Evolutionary conservation across 1,284 basidiomycete species (phyloP), one percentile per base, ranked within the genome.

Genomic region (Flammula alnicola): DNA sequence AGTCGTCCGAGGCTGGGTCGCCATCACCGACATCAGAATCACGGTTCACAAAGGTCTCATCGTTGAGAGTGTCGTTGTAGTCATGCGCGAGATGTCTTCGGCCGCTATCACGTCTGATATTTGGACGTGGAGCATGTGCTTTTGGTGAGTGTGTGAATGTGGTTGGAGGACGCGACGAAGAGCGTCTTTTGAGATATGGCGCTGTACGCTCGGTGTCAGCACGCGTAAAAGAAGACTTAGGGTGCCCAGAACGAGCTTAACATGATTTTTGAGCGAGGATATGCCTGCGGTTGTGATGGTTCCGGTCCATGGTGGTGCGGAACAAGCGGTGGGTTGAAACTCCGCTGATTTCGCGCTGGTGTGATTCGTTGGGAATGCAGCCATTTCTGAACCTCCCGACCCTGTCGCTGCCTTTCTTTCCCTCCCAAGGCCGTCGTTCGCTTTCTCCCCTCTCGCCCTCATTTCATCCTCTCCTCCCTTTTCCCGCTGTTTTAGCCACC

Each of bases 281-380:
- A 30, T 50, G 50, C 37, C 36, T 23, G 47, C 30, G 42, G 41
- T 52, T 47, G 51, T 42, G 55, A 36, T 42, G 46, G 29, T 44
- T 33, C 49, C 32, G 39, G 31, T 41, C 51, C 60, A 47, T 61
- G 54, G 41, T 53, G 43, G 52, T 49, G 44, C 46, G 40, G 51
- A 49, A 50, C 52, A 63, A 62, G 57, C 27, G 27, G n/a, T n/a
- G 35, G 30, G 49, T 74, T 74, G 10, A 66, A 70, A 71, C 70
- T 71, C 72, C 72, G 72, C 63, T 66, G 64, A 66, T 67, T 40
- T 41, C 43, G 52, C 49, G 52, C 44, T 57, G 35, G 43, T 31
- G 42, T 27, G n/a, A n/a, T n/a, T n/a, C n/a, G 51, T 51, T 51
- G 36, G 48, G 48, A 27, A 48, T 53, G 45, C 58, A 49, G 51